phyloP scores from a whole-genome alignment of 2,329 filamentous ascomycete genomes.

The Lomentospora prolificans region DNA sequence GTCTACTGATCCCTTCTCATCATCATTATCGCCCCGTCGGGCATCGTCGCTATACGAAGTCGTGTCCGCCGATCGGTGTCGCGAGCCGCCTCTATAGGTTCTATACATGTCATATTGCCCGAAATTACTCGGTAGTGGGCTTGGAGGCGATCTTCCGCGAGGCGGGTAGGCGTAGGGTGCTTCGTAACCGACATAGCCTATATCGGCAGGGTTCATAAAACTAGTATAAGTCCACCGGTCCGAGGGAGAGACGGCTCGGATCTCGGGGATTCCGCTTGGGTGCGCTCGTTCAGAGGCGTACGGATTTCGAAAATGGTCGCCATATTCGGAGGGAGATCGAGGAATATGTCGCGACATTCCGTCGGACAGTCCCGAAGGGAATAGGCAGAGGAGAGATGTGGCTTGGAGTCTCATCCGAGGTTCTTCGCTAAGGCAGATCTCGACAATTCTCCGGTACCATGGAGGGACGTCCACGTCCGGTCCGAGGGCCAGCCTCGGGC shows the following conservation, averaged over 20 bases:
- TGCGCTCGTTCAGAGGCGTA: conserved; percentile 11
- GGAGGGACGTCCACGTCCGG: conserved; percentile 56
- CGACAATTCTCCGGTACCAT: conserved; percentile 70
- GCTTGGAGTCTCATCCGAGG: conserved; percentile 68
- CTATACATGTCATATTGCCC: conserved; percentile 2
- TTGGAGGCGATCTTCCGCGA: conserved; percentile 12
- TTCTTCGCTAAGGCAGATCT: conserved; percentile 64
- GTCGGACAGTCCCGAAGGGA: conserved; percentile 37
- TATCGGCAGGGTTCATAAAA: conserved; percentile 4
- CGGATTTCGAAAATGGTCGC: background rate
- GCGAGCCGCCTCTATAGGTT: background rate
- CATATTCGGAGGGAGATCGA: background rate
- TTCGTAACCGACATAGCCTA: conserved; percentile 9
- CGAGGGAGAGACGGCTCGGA: conserved; percentile 15
- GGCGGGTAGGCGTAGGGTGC: conserved; percentile 2
- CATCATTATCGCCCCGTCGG: background rate
- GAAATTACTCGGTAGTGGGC: conserved; percentile 9
- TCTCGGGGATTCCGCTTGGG: conserved; percentile 12
- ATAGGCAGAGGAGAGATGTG: conserved; percentile 57
- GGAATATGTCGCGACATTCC: background rate
- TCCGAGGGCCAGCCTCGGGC: conserved; percentile 46
- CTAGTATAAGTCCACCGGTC: conserved; percentile 11
- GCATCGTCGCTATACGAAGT: conserved; percentile 5
- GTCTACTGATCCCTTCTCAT: background rate
- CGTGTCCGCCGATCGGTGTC: background rate